Conservation (phyloP, 148 eudicot genomes). For the Amaranthus palmeri region DNA sequence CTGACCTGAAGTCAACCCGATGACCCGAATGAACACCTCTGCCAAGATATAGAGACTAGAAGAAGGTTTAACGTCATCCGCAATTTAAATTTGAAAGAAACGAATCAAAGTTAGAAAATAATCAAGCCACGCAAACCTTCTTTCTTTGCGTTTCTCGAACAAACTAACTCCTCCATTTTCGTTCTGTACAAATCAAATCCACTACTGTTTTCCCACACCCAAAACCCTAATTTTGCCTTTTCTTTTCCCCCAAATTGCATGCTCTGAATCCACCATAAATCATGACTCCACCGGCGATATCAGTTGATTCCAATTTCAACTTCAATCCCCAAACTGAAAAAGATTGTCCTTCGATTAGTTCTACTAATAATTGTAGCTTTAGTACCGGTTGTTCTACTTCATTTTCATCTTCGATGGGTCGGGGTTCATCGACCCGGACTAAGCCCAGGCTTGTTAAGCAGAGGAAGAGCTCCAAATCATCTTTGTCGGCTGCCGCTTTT, state of each 20-base stretch:
- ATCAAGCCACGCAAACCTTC: not conserved
- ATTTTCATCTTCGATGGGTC: constrained; percentile 6
- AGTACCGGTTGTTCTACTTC: constrained; percentile 19
- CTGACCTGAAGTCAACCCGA: too few species aligned
- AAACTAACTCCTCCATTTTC: not conserved
- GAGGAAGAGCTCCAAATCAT: constrained; percentile 35
- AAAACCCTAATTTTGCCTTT: constrained; percentile 17
- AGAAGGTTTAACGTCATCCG: not conserved
- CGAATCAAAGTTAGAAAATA: not conserved
- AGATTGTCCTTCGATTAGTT: not conserved
- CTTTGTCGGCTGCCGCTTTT: constrained; percentile 7
- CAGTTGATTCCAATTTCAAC: constrained; percentile 13
- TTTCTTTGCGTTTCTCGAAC: not conserved
- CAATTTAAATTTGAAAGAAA: not conserved
- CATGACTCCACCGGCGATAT: constrained; percentile 27
- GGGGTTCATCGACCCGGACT: constrained; percentile 23
- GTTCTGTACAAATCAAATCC: not conserved
- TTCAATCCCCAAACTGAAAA: not conserved
- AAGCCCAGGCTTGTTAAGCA: constrained; percentile 53
- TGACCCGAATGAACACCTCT: too few species aligned
- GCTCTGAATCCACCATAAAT: constrained; percentile 11
- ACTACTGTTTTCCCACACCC: not conserved
- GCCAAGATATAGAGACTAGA: too few species aligned
- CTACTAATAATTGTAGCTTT: constrained; percentile 19
- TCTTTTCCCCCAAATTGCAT: constrained; percentile 13